These are phyloP conservation scores for Colletotrichum cuscutae DNA, from an alignment of 2,329 filamentous ascomycete genomes.

Conservation along the genomic window DNA sequence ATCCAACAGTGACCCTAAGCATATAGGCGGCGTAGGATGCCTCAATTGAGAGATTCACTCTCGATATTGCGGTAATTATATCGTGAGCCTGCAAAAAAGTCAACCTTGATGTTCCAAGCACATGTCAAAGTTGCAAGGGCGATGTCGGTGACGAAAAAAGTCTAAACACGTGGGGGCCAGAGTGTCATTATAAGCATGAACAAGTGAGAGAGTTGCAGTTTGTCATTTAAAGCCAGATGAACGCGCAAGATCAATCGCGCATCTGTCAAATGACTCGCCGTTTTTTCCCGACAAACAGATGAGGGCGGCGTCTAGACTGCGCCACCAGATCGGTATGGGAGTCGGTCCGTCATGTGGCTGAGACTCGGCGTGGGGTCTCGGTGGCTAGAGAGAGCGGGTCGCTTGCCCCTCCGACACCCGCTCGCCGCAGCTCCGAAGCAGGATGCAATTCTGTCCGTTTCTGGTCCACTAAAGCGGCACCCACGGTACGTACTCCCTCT, in stretches of 20 bases:
- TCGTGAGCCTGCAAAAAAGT: not conserved
- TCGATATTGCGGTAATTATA: conserved; percentile 10
- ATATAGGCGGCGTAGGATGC: conserved; percentile 25
- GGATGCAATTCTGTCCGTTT: not conserved
- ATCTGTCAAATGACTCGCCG: conserved; percentile 25
- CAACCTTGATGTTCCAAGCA: conserved; percentile 6
- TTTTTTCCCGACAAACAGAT: not conserved
- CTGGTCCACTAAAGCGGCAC: not conserved
- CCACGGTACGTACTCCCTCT: not conserved
- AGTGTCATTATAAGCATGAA: conserved; percentile 25
- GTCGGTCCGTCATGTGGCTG: conserved; percentile 15
- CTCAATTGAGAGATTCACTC: conserved; percentile 3
- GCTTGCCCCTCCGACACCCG: not conserved
- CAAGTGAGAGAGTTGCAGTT: conserved; percentile 22
- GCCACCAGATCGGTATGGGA: not conserved
- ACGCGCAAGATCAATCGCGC: conserved; percentile 1
- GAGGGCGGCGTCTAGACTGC: not conserved
- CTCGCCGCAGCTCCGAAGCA: not conserved
- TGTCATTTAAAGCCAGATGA: conserved; percentile 20
- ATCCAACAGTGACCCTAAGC: conserved; percentile 13
- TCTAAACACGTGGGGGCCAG: conserved; percentile 27
- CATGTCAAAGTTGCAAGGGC: conserved; percentile 20
- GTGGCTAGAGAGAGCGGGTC: conserved; percentile 13
- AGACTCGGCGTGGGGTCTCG: not conserved
- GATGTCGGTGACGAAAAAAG: conserved; percentile 28